phyloP scores from a whole-genome alignment of 495 filamentous ascomycete species.

The Xeromyces bisporus region DNA sequence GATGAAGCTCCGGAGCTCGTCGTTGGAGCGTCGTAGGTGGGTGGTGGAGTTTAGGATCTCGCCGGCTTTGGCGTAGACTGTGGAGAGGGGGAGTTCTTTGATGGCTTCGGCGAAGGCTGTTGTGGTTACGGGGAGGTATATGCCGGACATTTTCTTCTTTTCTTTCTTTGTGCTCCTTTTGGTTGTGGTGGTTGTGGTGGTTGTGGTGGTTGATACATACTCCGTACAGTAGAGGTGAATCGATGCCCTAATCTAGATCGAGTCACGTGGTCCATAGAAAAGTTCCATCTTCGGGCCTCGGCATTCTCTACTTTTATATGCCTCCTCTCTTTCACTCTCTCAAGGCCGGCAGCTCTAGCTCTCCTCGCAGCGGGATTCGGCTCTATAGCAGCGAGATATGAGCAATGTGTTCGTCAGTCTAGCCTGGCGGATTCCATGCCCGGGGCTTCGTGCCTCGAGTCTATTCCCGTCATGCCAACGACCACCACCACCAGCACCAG shows the following conservation, averaged over 20 bases:
- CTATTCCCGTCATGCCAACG: slow-evolving; percentile 8
- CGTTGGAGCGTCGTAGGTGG: slow-evolving; percentile 67
- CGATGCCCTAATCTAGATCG: too few relatives aligned
- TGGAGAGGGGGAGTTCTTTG: slow-evolving; percentile 48
- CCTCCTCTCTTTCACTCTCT: not conserved
- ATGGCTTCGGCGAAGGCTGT: slow-evolving; percentile 48
- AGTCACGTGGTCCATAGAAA: too few relatives aligned
- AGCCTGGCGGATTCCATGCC: slow-evolving; percentile 30
- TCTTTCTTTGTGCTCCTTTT: too few relatives aligned
- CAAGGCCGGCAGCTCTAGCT: not conserved
- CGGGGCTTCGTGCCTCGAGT: slow-evolving; percentile 18
- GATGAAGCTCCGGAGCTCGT: slow-evolving; percentile 44
- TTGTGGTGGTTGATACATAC: too few relatives aligned
- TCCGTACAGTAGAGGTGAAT: too few relatives aligned
- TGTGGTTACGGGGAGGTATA: slow-evolving; percentile 20
- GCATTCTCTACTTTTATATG: not conserved
- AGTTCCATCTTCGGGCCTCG: too few relatives aligned
- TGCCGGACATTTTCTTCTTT: slow-evolving; percentile 17
- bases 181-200: too few relatives aligned
- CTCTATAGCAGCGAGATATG: slow-evolving; percentile 23
- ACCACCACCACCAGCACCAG: slow-evolving; percentile 3
- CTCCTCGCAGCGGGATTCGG: slow-evolving; percentile 3
- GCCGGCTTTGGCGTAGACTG: slow-evolving; percentile 60
- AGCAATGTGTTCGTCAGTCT: slow-evolving; percentile 29
- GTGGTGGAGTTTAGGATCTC: slow-evolving; percentile 70